Percentiles rank a stretch among this genome's conserved stretches.
phyloP scores from a whole-genome alignment of 495 filamentous ascomycete species.

The Jackrogersella minutella region DNA sequence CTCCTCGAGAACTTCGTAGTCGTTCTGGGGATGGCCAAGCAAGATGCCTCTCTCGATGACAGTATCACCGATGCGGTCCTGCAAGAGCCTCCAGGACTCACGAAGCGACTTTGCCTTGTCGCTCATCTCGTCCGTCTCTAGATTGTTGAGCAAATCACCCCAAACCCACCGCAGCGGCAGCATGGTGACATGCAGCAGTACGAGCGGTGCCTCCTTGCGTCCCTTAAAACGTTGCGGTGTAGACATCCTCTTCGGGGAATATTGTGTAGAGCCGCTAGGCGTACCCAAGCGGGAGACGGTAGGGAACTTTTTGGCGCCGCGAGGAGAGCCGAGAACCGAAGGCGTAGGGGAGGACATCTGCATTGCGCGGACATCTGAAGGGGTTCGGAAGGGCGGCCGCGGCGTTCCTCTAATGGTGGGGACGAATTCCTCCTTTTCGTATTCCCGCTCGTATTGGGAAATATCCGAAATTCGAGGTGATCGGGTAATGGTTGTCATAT shows the following conservation, averaged over 20 bases:
- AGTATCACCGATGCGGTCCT: constrained; percentile 78
- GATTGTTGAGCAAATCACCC: constrained; percentile 60
- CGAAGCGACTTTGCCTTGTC: constrained; percentile 65
- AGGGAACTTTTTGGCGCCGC: constrained; percentile 56
- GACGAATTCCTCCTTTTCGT: constrained; percentile 52
- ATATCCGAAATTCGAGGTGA: constrained; percentile 55
- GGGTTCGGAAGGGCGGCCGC: constrained; percentile 62
- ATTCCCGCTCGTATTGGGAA: constrained; percentile 54
- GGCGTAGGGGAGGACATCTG: constrained; percentile 76
- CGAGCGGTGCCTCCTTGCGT: constrained; percentile 69
- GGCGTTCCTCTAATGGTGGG: constrained; percentile 50
- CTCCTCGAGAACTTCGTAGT: constrained; percentile 93
- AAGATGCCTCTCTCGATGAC: constrained; percentile 85
- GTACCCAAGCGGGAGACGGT: constrained; percentile 58
- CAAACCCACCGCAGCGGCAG: constrained; percentile 76
- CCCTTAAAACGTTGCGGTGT: constrained; percentile 59
- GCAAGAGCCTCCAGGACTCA: constrained; percentile 76
- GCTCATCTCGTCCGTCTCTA: constrained; percentile 56
- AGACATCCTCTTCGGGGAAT: constrained; percentile 67
- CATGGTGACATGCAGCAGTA: constrained; percentile 86
- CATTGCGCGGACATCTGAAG: constrained; percentile 78
- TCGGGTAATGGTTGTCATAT: constrained; percentile 47
- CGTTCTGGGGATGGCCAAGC: constrained; percentile 86
- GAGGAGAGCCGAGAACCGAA: constrained; percentile 57
- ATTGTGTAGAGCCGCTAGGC: constrained; percentile 55